phyloP scores from a whole-genome alignment of 2,329 filamentous ascomycete species.

The Nemania abortiva region DNA sequence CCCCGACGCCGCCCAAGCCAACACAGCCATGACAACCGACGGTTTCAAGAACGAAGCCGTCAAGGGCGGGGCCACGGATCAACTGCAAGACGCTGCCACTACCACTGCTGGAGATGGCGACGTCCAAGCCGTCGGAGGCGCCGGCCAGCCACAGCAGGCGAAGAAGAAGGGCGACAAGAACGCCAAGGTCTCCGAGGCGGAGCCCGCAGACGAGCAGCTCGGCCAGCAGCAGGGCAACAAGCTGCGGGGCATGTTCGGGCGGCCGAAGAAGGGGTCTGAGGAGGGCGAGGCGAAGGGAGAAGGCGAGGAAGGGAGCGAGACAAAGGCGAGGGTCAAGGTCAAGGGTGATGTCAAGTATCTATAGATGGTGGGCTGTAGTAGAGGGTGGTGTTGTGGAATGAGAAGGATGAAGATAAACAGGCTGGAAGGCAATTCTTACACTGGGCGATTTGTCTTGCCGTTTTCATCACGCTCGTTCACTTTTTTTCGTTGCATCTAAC shows the following conservation, averaged over 20 bases:
- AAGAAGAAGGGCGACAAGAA: slow-evolving; percentile 3
- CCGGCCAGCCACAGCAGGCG: slow-evolving; percentile 2
- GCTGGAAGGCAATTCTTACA: neutral
- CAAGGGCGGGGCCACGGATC: neutral
- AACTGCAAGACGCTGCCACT: neutral
- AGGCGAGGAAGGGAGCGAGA: slow-evolving; percentile 9
- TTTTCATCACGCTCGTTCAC: slow-evolving; percentile 4
- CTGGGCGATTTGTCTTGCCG: neutral
- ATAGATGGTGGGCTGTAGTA: neutral
- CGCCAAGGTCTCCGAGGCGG: neutral
- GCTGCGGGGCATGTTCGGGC: slow-evolving; percentile 19
- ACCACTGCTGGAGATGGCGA: neutral
- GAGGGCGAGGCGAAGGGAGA: slow-evolving; percentile 11
- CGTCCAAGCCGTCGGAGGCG: neutral
- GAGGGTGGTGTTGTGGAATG: neutral
- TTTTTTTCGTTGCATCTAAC: neutral
- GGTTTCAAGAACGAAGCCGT: slow-evolving; percentile 29
- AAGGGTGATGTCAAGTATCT: slow-evolving; percentile 12
- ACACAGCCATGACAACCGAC: slow-evolving; percentile 35
- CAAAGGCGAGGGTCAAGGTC: slow-evolving; percentile 12
- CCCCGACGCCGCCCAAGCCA: slow-evolving; percentile 19
- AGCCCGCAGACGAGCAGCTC: slow-evolving; percentile 5
- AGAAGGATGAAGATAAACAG: neutral
- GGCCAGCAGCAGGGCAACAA: slow-evolving; percentile 16
- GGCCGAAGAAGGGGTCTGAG: slow-evolving; percentile 19